Evolutionary conservation across 2,329 filamentous ascomycete species (phyloP).

Genomic region (Scytalidium lignicola): DNA sequence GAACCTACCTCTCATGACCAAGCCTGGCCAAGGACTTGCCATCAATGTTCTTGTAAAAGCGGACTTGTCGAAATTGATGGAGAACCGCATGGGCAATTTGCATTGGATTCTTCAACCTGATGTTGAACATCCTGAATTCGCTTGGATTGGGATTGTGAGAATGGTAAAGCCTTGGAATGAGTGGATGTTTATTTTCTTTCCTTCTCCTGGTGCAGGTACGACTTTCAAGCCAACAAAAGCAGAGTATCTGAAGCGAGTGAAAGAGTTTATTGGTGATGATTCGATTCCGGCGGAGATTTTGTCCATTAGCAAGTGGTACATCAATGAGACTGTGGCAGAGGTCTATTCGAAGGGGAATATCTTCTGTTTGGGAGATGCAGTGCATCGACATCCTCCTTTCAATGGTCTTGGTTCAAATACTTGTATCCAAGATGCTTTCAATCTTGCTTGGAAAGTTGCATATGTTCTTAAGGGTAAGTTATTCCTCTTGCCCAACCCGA

Average conservation of each 20-base stretch:
- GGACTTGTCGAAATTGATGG: conserved; percentile 43
- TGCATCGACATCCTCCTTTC: conserved; percentile 49
- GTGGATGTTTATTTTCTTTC: conserved; percentile 53
- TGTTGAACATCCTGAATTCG: conserved; percentile 43
- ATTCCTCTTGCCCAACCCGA: no score
- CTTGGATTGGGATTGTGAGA: conserved; percentile 41
- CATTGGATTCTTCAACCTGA: conserved; percentile 55
- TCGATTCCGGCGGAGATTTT: neutral
- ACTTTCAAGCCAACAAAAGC: conserved; percentile 34
- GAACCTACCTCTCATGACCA: conserved; percentile 35
- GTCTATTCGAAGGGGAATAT: conserved; percentile 3
- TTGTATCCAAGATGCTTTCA: conserved; percentile 48
- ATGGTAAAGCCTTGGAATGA: conserved; percentile 59
- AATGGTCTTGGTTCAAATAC: conserved; percentile 52
- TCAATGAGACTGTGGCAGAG: conserved; percentile 2
- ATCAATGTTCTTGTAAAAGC: conserved; percentile 41
- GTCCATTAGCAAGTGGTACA: neutral
- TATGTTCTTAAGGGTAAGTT: conserved; percentile 28
- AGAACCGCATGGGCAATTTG: conserved; percentile 47
- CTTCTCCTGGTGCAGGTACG: conserved; percentile 26
- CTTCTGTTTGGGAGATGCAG: conserved; percentile 49
- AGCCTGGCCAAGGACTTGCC: conserved; percentile 39
- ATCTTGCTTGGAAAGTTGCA: conserved; percentile 49
- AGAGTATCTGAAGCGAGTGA: conserved; percentile 38
- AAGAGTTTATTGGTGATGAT: conserved; percentile 46